Base-by-base conservation (phyloP, 1,284 basidiomycete species). In the Thecaphora thlaspeos region DNA sequence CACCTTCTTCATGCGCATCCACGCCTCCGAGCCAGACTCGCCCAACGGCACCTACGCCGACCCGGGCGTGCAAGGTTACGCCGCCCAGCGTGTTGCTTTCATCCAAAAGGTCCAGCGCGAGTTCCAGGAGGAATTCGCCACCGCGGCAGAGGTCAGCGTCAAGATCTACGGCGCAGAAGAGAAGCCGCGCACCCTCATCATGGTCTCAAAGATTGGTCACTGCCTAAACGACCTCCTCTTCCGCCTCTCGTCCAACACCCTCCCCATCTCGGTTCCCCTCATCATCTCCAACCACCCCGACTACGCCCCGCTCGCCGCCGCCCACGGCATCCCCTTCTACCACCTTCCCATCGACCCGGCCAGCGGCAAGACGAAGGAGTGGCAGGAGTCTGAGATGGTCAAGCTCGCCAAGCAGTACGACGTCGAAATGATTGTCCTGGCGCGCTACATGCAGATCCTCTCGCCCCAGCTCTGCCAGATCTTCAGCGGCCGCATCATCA, bases 1-100 rank as follows among this genome's bases (percentile, higher is more conserved):
- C 3, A 60, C 58, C n/a, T 77, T 77, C 64, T 77, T 77, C 49
- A 76, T 77, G 75, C 62, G 75, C 24, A 69, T 75, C 11, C 72
- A 75, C 41, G 69, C 73, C n/a, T 62, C 55, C 9, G 57, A 62
- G 19, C 62, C 63, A 11, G 40, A 55, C 4, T 56, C 62, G 17
- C 57, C 56, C 12, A 47, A 51, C 32, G 62, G 62, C 21, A 37
- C 48, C 8, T 48, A 55, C 23, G 55, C 58, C 4, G 55, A 61
- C 26, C 59, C 63, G 1, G 44, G 39, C 3, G 50, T 48, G 7
- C 12, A 58, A 14, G 59, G 59, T 24, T 59, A 62, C 24, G 50
- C 58, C 15, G 55, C 55, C 39, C 54, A 60, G 26, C 51, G 61
- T 22, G 12, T 36, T 12, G 62, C 57, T 8, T 61, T 64, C 47